phyloP scores from a whole-genome alignment of 2,329 filamentous ascomycete genomes.

The Colletotrichum sp. region DNA sequence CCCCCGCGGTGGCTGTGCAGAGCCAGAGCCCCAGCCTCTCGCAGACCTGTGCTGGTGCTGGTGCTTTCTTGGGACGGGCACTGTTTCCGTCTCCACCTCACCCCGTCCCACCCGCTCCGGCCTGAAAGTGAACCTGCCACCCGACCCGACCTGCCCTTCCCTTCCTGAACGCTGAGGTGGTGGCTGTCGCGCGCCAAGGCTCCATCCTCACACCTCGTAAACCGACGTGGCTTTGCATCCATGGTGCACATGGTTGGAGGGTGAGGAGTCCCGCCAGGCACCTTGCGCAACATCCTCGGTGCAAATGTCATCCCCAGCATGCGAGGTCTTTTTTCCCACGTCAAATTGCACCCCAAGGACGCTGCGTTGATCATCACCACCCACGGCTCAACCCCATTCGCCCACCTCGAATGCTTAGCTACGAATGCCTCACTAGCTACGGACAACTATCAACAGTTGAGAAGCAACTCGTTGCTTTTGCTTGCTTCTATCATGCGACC shows the following conservation, averaged over 20 bases:
- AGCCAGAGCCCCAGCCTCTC: constrained; percentile 5
- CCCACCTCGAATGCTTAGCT: background rate
- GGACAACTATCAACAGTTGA: background rate
- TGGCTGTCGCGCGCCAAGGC: background rate
- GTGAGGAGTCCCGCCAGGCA: background rate
- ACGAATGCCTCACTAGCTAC: background rate
- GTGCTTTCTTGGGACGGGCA: background rate
- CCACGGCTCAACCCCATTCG: background rate
- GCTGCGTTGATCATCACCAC: background rate
- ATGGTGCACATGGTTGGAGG: background rate
- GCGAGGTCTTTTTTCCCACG: background rate
- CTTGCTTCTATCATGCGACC: background rate
- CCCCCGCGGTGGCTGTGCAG: constrained; percentile 18
- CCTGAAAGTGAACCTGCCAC: background rate
- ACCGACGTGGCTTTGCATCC: constrained; percentile 14
- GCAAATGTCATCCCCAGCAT: background rate
- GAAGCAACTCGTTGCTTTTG: background rate
- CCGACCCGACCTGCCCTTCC: background rate
- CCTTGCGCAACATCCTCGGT: background rate
- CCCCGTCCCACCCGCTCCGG: background rate
- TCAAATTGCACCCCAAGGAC: background rate
- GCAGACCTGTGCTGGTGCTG: background rate
- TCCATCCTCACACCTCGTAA: constrained; percentile 4
- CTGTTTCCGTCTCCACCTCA: background rate
- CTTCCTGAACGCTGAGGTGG: background rate